Conservation (phyloP, 768 basidiomycete genomes). For the Candolleomyces eurysporus region DNA sequence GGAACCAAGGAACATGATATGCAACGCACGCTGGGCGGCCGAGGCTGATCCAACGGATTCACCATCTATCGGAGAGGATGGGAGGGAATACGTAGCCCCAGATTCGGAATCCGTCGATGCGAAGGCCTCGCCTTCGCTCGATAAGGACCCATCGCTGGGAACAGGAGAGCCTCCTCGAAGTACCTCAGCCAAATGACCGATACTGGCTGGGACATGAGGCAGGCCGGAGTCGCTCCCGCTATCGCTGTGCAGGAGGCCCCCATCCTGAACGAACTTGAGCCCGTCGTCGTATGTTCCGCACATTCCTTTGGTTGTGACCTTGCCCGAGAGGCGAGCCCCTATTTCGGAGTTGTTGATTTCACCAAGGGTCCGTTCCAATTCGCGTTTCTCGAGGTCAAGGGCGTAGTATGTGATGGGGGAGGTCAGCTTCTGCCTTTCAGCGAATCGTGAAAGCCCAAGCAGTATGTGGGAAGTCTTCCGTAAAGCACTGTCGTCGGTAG, state of each 20-base stretch:
- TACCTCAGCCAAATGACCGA: constrained; percentile 8
- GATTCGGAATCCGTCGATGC: constrained; percentile 16
- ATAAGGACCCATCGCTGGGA: constrained; percentile 26
- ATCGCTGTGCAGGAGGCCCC: constrained; percentile 43
- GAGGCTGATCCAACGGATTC: constrained; percentile 13
- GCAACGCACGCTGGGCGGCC: constrained; percentile 49
- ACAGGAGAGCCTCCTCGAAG: constrained; percentile 34
- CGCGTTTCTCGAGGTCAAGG: constrained; percentile 87
- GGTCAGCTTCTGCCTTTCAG: constrained; percentile 29
- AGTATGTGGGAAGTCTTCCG: constrained; percentile 89
- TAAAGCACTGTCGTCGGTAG: constrained; percentile 52
- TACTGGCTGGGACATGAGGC: constrained; percentile 5
- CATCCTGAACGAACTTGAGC: constrained; percentile 70
- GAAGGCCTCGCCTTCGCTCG: constrained; percentile 4
- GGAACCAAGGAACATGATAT: constrained; percentile 89
- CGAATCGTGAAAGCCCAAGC: constrained; percentile 59
- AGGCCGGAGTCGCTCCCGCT: constrained; percentile 8
- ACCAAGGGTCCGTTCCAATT: constrained; percentile 76
- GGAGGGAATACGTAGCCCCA: neutral
- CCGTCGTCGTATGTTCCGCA: constrained; percentile 93
- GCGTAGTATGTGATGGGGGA: constrained; percentile 82
- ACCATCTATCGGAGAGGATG: neutral
- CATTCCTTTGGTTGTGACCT: constrained; percentile 78
- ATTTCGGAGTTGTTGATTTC: constrained; percentile 63
- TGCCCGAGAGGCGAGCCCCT: constrained; percentile 61